Conservation (phyloP, 192 early-diverging fungal species). For the Umbelopsis sp. region DNA sequence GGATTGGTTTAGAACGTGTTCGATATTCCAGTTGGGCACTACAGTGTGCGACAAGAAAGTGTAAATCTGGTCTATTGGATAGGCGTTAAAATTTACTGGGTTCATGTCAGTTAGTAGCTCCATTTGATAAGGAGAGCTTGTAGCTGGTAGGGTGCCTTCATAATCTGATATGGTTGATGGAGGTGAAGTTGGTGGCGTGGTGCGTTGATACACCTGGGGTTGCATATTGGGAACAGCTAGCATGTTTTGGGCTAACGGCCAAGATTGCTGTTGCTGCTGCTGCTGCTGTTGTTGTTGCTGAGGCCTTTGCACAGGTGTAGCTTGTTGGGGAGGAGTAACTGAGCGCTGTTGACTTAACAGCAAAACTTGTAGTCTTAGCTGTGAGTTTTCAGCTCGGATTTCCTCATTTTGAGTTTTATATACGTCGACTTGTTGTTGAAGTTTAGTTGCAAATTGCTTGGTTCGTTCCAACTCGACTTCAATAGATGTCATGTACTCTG, state of each 20-base stretch:
- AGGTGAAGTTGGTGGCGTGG: conserved; percentile 8
- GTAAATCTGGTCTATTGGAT: conserved; percentile 3
- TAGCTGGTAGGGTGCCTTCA: neutral
- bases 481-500: conserved; percentile 35
- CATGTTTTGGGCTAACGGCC: neutral
- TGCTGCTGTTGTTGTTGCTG: neutral
- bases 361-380: conserved; percentile 27
- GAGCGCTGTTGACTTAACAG: conserved; percentile 2
- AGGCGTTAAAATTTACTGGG: neutral
- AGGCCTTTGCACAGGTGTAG: too few species aligned
- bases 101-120: neutral
- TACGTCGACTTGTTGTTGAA: conserved; percentile 14
- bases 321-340: neutral
- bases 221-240: neutral
- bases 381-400: conserved; percentile 27
- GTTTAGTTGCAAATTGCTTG: conserved; percentile 14
- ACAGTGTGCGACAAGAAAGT: conserved; percentile 24
- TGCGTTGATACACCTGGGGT: neutral
- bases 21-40: conserved; percentile 23
- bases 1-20: conserved; percentile 3
- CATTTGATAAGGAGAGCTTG: conserved; percentile 10
- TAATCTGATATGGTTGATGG: neutral
- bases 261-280: neutral
- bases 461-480: conserved; percentile 25
- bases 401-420: conserved; percentile 10